These are phyloP conservation scores for Trichoderma polysporum DNA, from an alignment of 2,329 filamentous ascomycete genomes.

Conservation along the genomic window DNA sequence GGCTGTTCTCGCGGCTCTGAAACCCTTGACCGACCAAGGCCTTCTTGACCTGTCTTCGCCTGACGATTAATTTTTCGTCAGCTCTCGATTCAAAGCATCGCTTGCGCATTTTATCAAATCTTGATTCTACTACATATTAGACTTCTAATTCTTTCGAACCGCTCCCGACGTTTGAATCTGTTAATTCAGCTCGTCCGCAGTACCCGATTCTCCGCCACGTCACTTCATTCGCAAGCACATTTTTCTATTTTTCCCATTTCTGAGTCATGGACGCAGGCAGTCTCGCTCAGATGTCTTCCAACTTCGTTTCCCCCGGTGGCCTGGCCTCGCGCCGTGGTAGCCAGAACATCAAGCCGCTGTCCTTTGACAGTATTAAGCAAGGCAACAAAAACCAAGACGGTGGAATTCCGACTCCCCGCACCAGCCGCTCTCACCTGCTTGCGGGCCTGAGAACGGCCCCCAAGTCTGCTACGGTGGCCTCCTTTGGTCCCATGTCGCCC, in stretches of 20 bases:
- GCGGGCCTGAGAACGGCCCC: constrained; percentile 91
- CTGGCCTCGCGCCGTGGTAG: constrained; percentile 84
- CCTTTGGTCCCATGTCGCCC: constrained; percentile 68
- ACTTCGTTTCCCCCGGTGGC: constrained; percentile 71
- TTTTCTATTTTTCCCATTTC: constrained; percentile 26
- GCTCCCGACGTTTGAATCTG: background rate
- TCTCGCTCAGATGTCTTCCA: constrained; percentile 99
- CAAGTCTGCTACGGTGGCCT: constrained; percentile 73
- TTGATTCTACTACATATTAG: constrained; percentile 19
- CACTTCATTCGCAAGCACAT: constrained; percentile 9
- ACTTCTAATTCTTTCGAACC: constrained; percentile 16
- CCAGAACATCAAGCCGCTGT: constrained; percentile 87
- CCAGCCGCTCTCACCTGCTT: constrained; percentile 90
- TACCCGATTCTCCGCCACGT: constrained; percentile 4
- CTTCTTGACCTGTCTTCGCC: background rate
- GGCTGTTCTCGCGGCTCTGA: constrained; percentile 12
- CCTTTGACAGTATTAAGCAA: constrained; percentile 69
- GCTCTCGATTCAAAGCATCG: constrained; percentile 5
- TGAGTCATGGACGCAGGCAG: constrained; percentile 88
- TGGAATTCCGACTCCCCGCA: constrained; percentile 77
- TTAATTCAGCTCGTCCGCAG: constrained; percentile 14
- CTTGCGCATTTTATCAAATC: constrained; percentile 18
- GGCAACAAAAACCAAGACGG: constrained; percentile 67
- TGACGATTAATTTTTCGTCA: background rate
- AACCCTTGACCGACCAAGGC: background rate